Percentiles rank a stretch among this genome's conserved stretches.
Conservation (phyloP, 768 basidiomycete species). For the Lepiota venenata region DNA sequence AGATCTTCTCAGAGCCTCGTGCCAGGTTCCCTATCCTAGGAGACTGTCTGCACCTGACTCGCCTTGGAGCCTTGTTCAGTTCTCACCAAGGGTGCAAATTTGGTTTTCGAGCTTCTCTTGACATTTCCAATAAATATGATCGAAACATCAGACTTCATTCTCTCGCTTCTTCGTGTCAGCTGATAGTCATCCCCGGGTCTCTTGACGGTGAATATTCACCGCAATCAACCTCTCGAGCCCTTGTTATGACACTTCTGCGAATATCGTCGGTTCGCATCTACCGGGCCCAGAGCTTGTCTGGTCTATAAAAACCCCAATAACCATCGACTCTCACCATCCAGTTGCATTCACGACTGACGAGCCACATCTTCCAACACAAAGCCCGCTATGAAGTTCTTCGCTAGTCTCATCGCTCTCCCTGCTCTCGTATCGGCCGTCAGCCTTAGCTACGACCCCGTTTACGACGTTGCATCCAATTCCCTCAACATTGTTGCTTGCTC, state of each 20-base stretch:
- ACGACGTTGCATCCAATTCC: constrained; percentile 41
- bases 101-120: too few relatives aligned
- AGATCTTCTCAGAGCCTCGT: too few relatives aligned
- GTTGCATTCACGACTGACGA: background rate
- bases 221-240: background rate
- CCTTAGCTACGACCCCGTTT: constrained; percentile 42
- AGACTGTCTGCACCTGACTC: too few relatives aligned
- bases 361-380: background rate
- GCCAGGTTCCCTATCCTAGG: too few relatives aligned
- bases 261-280: background rate
- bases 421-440: constrained; percentile 16
- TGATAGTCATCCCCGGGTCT: background rate
- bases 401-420: constrained; percentile 19
- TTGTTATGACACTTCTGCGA: background rate
- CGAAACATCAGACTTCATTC: background rate
- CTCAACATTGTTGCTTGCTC: constrained; percentile 44
- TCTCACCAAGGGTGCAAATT: too few relatives aligned
- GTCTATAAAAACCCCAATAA: background rate
- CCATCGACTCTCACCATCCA: background rate
- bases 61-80: too few relatives aligned
- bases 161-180: background rate
- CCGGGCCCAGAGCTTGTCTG: constrained; percentile 2
- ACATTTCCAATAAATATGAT: background rate
- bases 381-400: constrained; percentile 30
- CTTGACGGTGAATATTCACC: constrained; percentile 12